Percentiles rank a stretch among this genome's conserved stretches.
Evolutionary conservation across 164 flowering plant species (phyloP).

Genomic region (Buxus sempervirens): DNA sequence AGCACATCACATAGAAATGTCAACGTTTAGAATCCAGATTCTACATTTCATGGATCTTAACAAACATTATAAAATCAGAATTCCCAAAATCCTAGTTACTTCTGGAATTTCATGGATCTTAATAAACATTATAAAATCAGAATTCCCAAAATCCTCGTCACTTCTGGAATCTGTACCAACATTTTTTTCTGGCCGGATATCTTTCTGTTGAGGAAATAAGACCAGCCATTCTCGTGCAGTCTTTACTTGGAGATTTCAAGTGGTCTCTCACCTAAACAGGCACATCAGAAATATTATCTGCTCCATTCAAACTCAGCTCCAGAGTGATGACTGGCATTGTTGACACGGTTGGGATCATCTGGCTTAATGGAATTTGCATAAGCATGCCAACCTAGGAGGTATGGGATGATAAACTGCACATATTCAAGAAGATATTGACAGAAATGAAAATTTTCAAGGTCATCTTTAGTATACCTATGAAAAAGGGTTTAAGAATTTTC

Average conservation of each 20-base stretch:
- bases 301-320: constrained; percentile 77
- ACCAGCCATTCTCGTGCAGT: too few species aligned
- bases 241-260: neutral
- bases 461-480: neutral
- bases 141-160: too few species aligned
- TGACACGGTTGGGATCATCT: constrained; percentile 41
- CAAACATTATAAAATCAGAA: too few species aligned
- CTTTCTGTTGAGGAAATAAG: too few species aligned
- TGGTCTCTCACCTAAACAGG: neutral
- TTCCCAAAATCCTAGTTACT: too few species aligned
- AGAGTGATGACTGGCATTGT: constrained; percentile 40
- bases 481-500: neutral
- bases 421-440: constrained; percentile 3
- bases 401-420: constrained; percentile 82
- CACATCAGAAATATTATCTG: constrained; percentile 32
- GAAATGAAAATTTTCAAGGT: neutral
- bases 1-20: too few species aligned
- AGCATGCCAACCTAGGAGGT: constrained; percentile 88
- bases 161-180: too few species aligned
- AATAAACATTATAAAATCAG: too few species aligned
- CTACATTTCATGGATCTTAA: too few species aligned
- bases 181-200: too few species aligned
- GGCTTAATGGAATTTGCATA: constrained; percentile 57
- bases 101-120: too few species aligned
- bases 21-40: too few species aligned